Conservation (phyloP, 371 early-diverging fungal species). For the Mortierella sp. region DNA sequence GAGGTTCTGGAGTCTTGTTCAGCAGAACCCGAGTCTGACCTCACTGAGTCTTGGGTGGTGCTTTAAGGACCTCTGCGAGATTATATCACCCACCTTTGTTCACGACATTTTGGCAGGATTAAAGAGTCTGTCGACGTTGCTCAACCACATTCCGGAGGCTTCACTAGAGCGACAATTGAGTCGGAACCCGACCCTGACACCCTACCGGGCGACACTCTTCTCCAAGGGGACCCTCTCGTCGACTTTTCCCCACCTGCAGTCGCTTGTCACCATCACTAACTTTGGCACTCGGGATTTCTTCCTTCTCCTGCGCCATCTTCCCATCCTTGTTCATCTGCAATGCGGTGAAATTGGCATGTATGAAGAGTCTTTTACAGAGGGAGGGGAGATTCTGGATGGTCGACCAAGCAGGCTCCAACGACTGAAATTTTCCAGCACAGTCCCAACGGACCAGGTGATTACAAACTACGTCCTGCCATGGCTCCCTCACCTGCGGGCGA, state of each 20-base stretch:
- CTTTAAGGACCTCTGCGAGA: not conserved
- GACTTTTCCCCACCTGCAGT: not conserved
- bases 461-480: not conserved
- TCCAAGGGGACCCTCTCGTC: not conserved
- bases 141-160: not conserved
- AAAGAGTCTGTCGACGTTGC: not conserved
- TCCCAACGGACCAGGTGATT: not conserved
- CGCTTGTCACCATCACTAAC: not conserved
- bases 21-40: not conserved
- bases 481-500: not conserved
- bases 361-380: not conserved
- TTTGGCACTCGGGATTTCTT: not conserved
- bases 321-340: not conserved
- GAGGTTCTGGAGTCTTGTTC: not conserved
- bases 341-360: not conserved
- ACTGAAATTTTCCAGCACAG: not conserved
- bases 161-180: not conserved
- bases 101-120: not conserved
- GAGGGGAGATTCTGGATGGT: not conserved
- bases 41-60: not conserved
- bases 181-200: not conserved
- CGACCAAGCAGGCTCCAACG: not conserved
- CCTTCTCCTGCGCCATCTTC: not conserved
- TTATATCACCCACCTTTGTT: not conserved
- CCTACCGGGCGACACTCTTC: not conserved